These are phyloP conservation scores for Cryptosporidium tyzzeri DNA, from an alignment of 169 alveolate genomes.

Conservation along the genomic window DNA sequence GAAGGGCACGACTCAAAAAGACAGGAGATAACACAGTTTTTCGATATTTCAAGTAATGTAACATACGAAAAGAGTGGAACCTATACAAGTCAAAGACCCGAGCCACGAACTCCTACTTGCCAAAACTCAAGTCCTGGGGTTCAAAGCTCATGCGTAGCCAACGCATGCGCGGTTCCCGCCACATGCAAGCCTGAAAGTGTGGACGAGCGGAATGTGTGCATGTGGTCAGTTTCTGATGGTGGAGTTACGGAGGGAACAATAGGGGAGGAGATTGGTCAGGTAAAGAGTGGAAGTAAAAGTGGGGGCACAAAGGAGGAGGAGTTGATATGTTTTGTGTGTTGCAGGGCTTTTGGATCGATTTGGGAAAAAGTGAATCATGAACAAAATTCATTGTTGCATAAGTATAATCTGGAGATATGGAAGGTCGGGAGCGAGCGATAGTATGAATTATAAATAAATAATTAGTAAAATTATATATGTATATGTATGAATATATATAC, in stretches of 20 bases:
- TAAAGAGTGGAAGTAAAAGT: not conserved
- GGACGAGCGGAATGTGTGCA: not conserved
- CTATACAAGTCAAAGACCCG: not conserved
- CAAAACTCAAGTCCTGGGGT: not conserved
- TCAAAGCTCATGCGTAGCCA: not conserved
- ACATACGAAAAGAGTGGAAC: not conserved
- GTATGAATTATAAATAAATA: not conserved
- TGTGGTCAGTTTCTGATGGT: conserved; percentile 30
- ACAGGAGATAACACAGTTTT: conserved; percentile 18
- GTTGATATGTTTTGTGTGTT: conserved; percentile 63
- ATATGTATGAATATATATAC: not conserved
- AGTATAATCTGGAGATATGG: conserved; percentile 48
- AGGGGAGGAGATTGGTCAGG: not conserved
- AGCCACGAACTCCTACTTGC: not conserved
- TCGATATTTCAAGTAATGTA: conserved; percentile 3
- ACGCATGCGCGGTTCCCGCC: not conserved
- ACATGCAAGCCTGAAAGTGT: not conserved
- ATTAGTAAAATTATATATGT: not conserved
- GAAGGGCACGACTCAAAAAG: not conserved
- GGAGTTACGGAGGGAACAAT: not conserved
- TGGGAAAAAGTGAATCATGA: conserved; percentile 63
- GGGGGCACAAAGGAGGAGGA: not conserved
- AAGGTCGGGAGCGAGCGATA: not conserved
- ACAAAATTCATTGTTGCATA: conserved; percentile 36
- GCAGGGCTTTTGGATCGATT: conserved; percentile 24